Evolutionary conservation across 2,329 filamentous ascomycete genomes (phyloP), one percentile per base, ranked within the genome.

Genomic region (Cladophialophora bantiana): DNA sequence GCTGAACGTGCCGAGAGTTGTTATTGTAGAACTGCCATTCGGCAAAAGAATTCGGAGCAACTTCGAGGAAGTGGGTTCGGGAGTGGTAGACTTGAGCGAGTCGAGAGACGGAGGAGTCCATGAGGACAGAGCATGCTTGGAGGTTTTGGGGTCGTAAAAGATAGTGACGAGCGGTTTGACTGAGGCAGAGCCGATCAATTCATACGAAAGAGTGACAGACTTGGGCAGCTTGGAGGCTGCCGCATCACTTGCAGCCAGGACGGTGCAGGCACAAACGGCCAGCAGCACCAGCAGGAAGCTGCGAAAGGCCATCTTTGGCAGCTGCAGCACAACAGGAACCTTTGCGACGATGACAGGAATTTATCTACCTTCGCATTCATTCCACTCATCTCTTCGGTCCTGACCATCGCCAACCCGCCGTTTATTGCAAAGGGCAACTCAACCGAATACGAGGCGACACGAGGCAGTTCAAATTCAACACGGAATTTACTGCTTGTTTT

Each of bases 41-140:
- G 74, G 65, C 1, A 74, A 52, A 40, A 76, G 20, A 70, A 70
- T 45, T 72, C 85, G 72, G 80, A 83, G 38, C 86, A 81, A 66
- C 84, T 85, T 6, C 82, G 54, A 86, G 77, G 70, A 87, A 83
- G 73, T 83, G 81, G 62, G 83, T 78, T 71, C 83, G 78, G 45
- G 63, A 48, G 56, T 72, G 56, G 65, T 69, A 38, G 62, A 68
- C 35, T 59, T 66, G 40, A 64, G 53, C 35, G 60, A 59, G 18
- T 65, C 62, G 2, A 70, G 34, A 7, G 54, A 68, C 7, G 80
- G 79, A 36, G 79, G 78, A 4, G 77, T 75, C 71, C 80, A 82
- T 18, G 78, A 77, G 10, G 77, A 67, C 10, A 82, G 71, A 34
- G 76, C 72, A 48, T 78, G 75, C 31, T 75, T 75, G 45, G 77